phyloP scores from a whole-genome alignment of 106 monocot genomes.

The Triglochin maritima region DNA sequence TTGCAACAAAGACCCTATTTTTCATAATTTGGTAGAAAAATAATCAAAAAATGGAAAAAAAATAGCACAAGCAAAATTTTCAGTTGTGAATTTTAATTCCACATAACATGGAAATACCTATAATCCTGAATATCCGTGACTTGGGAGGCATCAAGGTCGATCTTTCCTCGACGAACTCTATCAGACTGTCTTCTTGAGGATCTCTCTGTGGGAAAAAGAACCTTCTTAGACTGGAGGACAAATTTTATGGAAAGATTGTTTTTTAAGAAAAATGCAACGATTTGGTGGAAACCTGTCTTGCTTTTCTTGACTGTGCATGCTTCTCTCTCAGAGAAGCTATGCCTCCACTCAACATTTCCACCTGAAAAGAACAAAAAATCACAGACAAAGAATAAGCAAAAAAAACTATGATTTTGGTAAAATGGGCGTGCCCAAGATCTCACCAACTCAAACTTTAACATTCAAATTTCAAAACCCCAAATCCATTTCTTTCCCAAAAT shows the following conservation, averaged over 20 bases:
- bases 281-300: constrained; percentile 53
- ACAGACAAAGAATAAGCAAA: neutral
- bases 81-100: no score
- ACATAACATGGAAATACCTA: constrained; percentile 28
- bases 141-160: constrained; percentile 40
- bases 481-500: no score
- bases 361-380: constrained; percentile 27
- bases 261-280: neutral
- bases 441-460: no score
- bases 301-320: constrained; percentile 69
- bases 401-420: neutral
- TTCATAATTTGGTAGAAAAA: neutral
- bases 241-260: neutral
- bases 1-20: constrained; percentile 47
- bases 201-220: constrained; percentile 29
- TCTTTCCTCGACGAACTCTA: constrained; percentile 28
- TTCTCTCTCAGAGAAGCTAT: constrained; percentile 67
- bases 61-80: neutral
- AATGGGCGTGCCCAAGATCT: neutral
- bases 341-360: constrained; percentile 37
- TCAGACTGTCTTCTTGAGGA: constrained; percentile 30
- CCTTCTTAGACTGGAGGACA: neutral
- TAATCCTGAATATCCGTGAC: constrained; percentile 54
- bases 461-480: no score
- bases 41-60: constrained; percentile 1